Conservation (phyloP, 1,284 basidiomycete species). For the Naganishia sp. region DNA sequence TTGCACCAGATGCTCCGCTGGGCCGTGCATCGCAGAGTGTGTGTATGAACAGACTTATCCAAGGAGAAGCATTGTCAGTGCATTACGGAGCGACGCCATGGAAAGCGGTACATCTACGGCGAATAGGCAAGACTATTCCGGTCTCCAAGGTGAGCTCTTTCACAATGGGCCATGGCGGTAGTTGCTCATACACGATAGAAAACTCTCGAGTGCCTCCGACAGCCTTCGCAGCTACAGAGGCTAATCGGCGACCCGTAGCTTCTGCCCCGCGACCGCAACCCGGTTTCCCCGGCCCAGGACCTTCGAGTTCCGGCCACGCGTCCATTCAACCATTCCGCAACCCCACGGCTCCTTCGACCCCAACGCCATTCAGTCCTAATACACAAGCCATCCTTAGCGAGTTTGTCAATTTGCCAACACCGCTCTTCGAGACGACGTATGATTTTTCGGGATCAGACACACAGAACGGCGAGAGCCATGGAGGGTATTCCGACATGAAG, state of each 20-base stretch:
- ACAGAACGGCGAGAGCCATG: no score
- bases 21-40: neutral
- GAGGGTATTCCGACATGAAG: no score
- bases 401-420: constrained; percentile 22
- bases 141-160: neutral
- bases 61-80: neutral
- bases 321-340: neutral
- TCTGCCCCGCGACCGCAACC: constrained; percentile 1
- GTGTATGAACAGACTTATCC: constrained; percentile 12
- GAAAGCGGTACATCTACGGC: neutral
- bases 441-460: neutral
- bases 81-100: neutral
- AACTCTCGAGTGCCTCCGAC: neutral
- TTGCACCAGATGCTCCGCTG: constrained; percentile 13
- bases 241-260: neutral
- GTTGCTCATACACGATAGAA: neutral
- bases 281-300: neutral
- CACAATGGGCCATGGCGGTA: no score
- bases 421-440: constrained; percentile 13
- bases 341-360: neutral
- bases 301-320: neutral
- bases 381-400: constrained; percentile 18
- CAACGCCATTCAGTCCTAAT: constrained; percentile 1
- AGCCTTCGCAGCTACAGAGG: neutral
- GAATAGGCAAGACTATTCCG: neutral